Evolutionary conservation across 2,329 filamentous ascomycete genomes (phyloP).

Genomic region (Ceratocystis papillata): DNA sequence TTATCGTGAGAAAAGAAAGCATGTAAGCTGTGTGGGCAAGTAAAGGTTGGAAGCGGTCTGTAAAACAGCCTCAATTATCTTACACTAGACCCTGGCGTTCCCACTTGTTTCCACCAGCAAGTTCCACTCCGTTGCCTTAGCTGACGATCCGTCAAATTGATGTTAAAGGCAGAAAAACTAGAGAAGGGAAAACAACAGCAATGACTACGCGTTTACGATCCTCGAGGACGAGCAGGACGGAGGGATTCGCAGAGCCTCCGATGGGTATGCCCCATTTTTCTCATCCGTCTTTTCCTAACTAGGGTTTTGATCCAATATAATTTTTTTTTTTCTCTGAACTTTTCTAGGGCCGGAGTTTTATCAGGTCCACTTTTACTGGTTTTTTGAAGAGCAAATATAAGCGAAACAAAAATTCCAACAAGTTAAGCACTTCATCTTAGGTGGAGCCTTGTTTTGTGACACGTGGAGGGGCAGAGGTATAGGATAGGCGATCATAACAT

Average conservation of each 20-base stretch:
- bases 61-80: constrained; percentile 13
- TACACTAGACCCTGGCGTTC: not conserved
- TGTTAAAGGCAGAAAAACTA: not conserved
- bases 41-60: not conserved
- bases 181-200: not conserved
- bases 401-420: too few relatives aligned
- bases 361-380: too few relatives aligned
- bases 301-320: not conserved
- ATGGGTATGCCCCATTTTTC: not conserved
- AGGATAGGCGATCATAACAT: too few relatives aligned
- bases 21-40: too few relatives aligned
- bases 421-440: too few relatives aligned
- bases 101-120: constrained; percentile 12
- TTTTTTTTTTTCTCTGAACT: too few relatives aligned
- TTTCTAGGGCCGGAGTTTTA: too few relatives aligned
- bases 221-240: not conserved
- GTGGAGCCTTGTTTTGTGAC: too few relatives aligned
- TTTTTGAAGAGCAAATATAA: too few relatives aligned
- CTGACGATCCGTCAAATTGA: constrained; percentile 6
- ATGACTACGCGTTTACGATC: too few relatives aligned
- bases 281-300: not conserved
- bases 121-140: constrained; percentile 10
- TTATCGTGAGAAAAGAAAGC: too few relatives aligned
- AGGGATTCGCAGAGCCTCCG: constrained; percentile 11
- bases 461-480: too few relatives aligned